These are phyloP conservation scores for Yarrowia osloensis DNA, from an alignment of 805 yeast species.

Conservation along the genomic window DNA sequence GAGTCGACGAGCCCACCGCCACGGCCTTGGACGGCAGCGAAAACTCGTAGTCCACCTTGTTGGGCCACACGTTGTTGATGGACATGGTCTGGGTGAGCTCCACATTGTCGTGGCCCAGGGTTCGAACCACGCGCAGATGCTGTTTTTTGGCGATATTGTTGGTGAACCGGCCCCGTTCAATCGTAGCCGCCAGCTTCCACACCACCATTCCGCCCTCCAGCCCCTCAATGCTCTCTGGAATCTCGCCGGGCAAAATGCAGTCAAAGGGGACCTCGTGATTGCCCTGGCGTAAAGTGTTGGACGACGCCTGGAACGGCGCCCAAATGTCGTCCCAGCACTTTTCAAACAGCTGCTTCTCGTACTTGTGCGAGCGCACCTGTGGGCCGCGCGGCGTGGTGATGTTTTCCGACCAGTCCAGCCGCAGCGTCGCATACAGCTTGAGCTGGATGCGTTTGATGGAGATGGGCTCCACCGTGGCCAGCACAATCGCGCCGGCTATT, in stretches of 20 bases:
- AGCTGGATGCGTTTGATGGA: constrained; percentile 64
- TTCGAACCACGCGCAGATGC: constrained; percentile 78
- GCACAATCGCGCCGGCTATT: constrained; percentile 73
- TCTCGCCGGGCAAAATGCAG: constrained; percentile 77
- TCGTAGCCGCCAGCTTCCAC: constrained; percentile 72
- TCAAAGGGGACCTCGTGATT: constrained; percentile 90
- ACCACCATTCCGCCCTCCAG: constrained; percentile 55
- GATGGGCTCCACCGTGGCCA: constrained; percentile 75
- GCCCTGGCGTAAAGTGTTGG: constrained; percentile 48
- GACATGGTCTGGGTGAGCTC: constrained; percentile 90
- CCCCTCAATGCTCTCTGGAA: constrained; percentile 89
- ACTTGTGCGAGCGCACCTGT: neutral
- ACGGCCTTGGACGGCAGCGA: constrained; percentile 85
- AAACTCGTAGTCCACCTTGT: constrained; percentile 85
- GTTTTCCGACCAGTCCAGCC: constrained; percentile 64
- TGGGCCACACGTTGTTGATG: constrained; percentile 94
- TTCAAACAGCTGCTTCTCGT: constrained; percentile 7
- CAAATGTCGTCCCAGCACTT: constrained; percentile 34
- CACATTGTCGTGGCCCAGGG: constrained; percentile 81
- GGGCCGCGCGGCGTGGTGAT: constrained; percentile 23
- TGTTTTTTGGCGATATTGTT: constrained; percentile 64
- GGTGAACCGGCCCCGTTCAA: constrained; percentile 80
- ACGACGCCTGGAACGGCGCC: constrained; percentile 8
- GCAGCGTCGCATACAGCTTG: constrained; percentile 65
- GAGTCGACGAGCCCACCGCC: constrained; percentile 81